These are phyloP conservation scores for Brettanomyces nanus DNA, from an alignment of 805 yeast genomes.

Conservation along the genomic window DNA sequence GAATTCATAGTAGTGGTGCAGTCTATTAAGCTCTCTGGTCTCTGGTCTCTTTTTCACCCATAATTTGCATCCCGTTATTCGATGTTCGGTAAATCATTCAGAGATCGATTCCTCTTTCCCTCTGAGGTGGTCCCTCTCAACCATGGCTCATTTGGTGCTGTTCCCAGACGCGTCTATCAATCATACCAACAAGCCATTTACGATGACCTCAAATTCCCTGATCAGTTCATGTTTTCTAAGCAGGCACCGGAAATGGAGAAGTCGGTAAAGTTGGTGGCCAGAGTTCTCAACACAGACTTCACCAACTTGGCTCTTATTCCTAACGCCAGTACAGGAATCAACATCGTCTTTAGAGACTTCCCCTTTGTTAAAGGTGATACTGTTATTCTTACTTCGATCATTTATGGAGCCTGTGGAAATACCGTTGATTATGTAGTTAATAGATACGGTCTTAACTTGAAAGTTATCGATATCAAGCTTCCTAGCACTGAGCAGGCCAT, in stretches of 20 bases:
- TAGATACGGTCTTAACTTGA: slow-evolving; percentile 26
- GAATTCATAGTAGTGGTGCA: no score
- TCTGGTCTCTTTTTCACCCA: no score
- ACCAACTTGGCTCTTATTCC: slow-evolving; percentile 43
- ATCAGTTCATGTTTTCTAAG: slow-evolving; percentile 29
- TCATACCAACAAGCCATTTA: slow-evolving; percentile 24
- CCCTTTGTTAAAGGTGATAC: slow-evolving; percentile 46
- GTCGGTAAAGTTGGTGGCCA: slow-evolving; percentile 31
- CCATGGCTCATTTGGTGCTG: slow-evolving; percentile 58
- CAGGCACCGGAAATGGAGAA: slow-evolving; percentile 22
- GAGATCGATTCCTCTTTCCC: slow-evolving; percentile 36
- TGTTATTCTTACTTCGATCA: slow-evolving; percentile 39
- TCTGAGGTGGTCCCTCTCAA: slow-evolving; percentile 39
- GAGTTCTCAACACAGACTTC: slow-evolving; percentile 39
- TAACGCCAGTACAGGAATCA: slow-evolving; percentile 57
- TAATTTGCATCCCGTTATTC: no score
- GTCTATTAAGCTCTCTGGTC: no score
- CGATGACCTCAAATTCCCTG: slow-evolving; percentile 36
- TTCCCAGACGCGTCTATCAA: slow-evolving; percentile 41
- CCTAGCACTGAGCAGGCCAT: slow-evolving; percentile 38
- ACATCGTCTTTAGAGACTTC: slow-evolving; percentile 45
- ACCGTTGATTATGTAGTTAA: slow-evolving; percentile 35
- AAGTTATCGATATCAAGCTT: slow-evolving; percentile 31
- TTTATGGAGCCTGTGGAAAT: slow-evolving; percentile 49
- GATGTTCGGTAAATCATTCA: slow-evolving; percentile 45